Evolutionary conservation across 257 asterid genomes (phyloP), one percentile per base, ranked within the genome.

Genomic region (Solanum gracilifrons): DNA sequence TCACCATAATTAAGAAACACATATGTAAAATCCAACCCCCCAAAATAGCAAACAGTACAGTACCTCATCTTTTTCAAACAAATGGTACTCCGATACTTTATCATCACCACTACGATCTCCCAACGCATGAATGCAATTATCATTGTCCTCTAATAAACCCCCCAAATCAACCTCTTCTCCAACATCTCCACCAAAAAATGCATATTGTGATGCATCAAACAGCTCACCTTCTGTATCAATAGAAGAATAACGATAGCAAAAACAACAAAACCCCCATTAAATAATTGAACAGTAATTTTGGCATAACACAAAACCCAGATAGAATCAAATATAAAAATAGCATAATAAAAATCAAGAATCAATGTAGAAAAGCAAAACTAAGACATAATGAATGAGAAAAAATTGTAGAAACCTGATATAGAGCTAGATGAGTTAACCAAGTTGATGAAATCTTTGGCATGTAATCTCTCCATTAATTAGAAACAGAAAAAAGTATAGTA

Each of bases 1-100:
- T 15, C 60, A 15, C 21, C 60, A 15, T 48, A 48, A 48, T 48
- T 48, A 48, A 48, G 31, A 62, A 21, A 62, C 7, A 9, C 6
- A 62, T 4, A 62, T n/a, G 31, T 62, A 62, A 10, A 11, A 23
- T n/a, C 31, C 15, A 23, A 23, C 31, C 71, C 13, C 29, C 13
- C 1, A 62, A 62, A 9, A 62, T 23, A 62, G 4, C 18, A 66
- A 0, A 25, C 2, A 25, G 23, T 75, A 39, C 25, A 37, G 43
- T 77, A 95, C 96, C 99, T 94, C 98, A 60, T 95, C 97, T 93
- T 92, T 94, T 86, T 93, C 96, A 85, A 94, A 95, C 89, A 95
- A 92, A 72, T 92, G 98, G 89, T 95, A 95, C 93, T 95, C 96
- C n/a, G 90, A 92, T 88, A 91, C 85, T 76, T 93, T 97, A 83